Base-by-base conservation (phyloP, 2,329 filamentous ascomycete species). In the Colletotrichum orbiculare region DNA sequence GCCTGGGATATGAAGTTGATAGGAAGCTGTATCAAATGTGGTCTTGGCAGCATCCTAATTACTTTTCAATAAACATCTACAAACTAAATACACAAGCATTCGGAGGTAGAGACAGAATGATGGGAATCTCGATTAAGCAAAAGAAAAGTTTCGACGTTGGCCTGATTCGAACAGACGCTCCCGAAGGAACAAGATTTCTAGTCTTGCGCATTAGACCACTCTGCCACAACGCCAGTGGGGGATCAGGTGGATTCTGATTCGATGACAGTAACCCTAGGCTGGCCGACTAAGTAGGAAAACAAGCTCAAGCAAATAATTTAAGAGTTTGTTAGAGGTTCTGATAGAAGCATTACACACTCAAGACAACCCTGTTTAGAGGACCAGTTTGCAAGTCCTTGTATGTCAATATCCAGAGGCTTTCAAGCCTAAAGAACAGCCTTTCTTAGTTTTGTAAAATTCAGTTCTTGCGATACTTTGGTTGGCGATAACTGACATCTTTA, bases 111-210 rank as follows among this genome's bases (percentile, higher is more conserved):
- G 25, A 4, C n/a, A 37, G 3, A 0, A 45, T 4, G n/a, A n/a
- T n/a, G n/a, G n/a, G n/a, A n/a, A n/a, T n/a, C n/a, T n/a, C n/a
- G n/a, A n/a, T n/a, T n/a, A n/a, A n/a, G n/a, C n/a, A n/a, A n/a
- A n/a, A n/a, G n/a, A n/a, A n/a, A n/a, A n/a, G n/a, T n/a, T n/a
- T n/a, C 54, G 54, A 57, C 54, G 37, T 48, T 57, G 54, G 54
- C 54, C 54, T 57, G 54, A 57, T 49, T 57, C 54, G 54, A 56
- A 56, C 54, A 56, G 54, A 55, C 53, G 50, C 43, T 56, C 54
- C 54, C 54, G 54, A 56, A 57, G 54, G 54, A 57, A 57, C 54
- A 57, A 57, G 54, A 57, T 57, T 57, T 57, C 54, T 57, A 57
- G 54, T 57, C 54, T 57, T 57, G 54, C 54, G 54, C 54, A 57